A percentile compares a stretch with the other conserved stretches of the same genome.
These are phyloP conservation scores for Plenodomus lindquistii DNA, from an alignment of 2,329 filamentous ascomycete species.

Conservation along the genomic window DNA sequence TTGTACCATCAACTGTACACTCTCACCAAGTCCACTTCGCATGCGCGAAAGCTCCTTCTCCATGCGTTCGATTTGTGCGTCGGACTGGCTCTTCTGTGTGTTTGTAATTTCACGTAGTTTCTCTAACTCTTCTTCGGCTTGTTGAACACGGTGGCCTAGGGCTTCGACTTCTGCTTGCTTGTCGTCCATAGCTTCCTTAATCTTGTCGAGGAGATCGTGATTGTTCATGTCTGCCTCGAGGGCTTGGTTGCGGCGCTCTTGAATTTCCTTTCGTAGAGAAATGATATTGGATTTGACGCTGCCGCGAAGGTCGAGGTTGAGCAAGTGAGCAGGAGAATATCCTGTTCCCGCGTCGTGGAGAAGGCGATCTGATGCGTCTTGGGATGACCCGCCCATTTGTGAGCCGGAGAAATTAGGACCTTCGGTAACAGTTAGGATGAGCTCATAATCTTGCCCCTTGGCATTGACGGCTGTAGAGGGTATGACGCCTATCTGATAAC, in stretches of 20 bases:
- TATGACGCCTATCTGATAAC: slow-evolving; percentile 91
- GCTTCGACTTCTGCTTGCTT: slow-evolving; percentile 91
- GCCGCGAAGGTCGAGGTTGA: slow-evolving; percentile 86
- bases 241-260: slow-evolving; percentile 79
- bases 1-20: slow-evolving; percentile 89
- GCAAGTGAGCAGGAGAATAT: slow-evolving; percentile 85
- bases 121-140: slow-evolving; percentile 91
- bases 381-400: slow-evolving; percentile 52
- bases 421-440: slow-evolving; percentile 79
- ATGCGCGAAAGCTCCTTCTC: slow-evolving; percentile 97
- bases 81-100: slow-evolving; percentile 84
- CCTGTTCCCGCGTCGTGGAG: slow-evolving; percentile 81
- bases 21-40: slow-evolving; percentile 80
- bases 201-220: slow-evolving; percentile 88
- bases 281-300: slow-evolving; percentile 79
- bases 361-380: slow-evolving; percentile 68
- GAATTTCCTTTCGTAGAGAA: slow-evolving; percentile 82
- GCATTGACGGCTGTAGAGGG: slow-evolving; percentile 83
- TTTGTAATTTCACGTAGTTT: slow-evolving; percentile 85
- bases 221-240: slow-evolving; percentile 94
- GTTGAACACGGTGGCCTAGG: slow-evolving; percentile 82
- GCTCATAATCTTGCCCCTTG: slow-evolving; percentile 81
- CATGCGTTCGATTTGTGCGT: slow-evolving; percentile 97
- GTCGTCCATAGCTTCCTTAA: slow-evolving; percentile 96
- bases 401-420: slow-evolving; percentile 70